Percentiles rank a stretch among this genome's conserved stretches.
These are phyloP conservation scores for Arxiozyma slooffiae DNA, from an alignment of 1,139 yeast species.

Conservation along the genomic window DNA sequence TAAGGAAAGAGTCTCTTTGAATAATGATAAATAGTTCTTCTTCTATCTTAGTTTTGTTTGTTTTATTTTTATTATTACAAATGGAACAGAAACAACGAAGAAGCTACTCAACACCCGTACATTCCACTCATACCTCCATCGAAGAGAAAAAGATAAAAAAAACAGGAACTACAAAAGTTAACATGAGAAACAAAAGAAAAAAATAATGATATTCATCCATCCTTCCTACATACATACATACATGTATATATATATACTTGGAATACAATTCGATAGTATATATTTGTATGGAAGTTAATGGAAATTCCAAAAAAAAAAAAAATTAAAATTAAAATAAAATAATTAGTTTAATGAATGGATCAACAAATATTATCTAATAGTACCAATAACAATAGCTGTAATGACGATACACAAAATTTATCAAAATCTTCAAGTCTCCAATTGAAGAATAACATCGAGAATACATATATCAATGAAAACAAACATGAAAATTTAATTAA, in stretches of 20 bases:
- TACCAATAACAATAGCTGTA: neutral
- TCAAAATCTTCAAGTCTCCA: neutral
- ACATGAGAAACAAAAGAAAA: no score
- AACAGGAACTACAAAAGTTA: no score
- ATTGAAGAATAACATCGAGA: neutral
- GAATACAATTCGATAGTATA: neutral
- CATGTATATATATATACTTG: neutral
- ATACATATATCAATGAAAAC: neutral
- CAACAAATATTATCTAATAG: neutral
- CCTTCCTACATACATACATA: neutral
- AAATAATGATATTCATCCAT: no score
- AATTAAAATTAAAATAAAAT: neutral
- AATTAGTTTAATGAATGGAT: constrained; percentile 2
- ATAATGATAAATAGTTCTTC: no score
- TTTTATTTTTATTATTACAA: no score
- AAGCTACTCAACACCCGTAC: no score
- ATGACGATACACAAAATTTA: neutral
- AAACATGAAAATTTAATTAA: constrained; percentile 9
- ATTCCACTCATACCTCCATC: no score
- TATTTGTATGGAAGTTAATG: neutral
- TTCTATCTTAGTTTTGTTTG: no score
- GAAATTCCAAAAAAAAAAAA: neutral
- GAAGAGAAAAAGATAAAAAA: no score
- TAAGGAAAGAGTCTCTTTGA: no score
- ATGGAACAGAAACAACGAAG: no score